Percentiles rank a stretch among this genome's conserved stretches.
phyloP scores from a whole-genome alignment of 345 rosid species.

The Passiflora organensis region DNA sequence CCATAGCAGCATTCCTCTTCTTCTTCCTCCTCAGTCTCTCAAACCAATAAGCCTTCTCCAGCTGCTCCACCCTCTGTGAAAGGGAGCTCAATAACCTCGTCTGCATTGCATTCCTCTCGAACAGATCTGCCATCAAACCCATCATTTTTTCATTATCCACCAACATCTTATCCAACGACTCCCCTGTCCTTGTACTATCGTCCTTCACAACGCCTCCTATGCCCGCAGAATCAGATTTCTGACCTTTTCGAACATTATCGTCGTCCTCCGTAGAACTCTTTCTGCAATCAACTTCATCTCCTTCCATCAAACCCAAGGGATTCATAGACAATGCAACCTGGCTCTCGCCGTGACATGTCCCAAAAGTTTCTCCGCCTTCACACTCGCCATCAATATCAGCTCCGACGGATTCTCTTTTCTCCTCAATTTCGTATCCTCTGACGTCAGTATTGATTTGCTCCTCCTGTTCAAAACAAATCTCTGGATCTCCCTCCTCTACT shows the following conservation, averaged over 20 bases:
- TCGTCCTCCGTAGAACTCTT: not conserved
- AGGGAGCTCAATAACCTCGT: constrained; percentile 33
- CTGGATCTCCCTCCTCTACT: too few species aligned
- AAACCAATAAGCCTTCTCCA: constrained; percentile 48
- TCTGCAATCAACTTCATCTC: not conserved
- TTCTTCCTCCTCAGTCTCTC: constrained; percentile 36
- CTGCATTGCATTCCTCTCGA: constrained; percentile 50
- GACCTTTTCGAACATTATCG: not conserved
- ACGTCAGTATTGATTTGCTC: too few species aligned
- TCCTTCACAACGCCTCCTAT: not conserved
- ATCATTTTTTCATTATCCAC: constrained; percentile 62
- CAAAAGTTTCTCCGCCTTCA: too few species aligned
- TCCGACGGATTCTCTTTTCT: too few species aligned
- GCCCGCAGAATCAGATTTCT: not conserved
- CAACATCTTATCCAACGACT: constrained; percentile 38
- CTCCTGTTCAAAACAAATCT: too few species aligned
- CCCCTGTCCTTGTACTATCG: constrained; percentile 20
- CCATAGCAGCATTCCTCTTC: constrained; percentile 29
- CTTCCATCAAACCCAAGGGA: too few species aligned
- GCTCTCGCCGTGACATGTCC: too few species aligned
- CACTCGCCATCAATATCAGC: too few species aligned
- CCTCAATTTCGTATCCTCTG: too few species aligned
- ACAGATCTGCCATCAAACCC: constrained; percentile 40
- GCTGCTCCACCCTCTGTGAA: constrained; percentile 46
- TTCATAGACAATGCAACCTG: not conserved